Percentiles rank a stretch among this genome's conserved stretches.
phyloP scores from a whole-genome alignment of 768 basidiomycete genomes.

The Leccinum obscurum region DNA sequence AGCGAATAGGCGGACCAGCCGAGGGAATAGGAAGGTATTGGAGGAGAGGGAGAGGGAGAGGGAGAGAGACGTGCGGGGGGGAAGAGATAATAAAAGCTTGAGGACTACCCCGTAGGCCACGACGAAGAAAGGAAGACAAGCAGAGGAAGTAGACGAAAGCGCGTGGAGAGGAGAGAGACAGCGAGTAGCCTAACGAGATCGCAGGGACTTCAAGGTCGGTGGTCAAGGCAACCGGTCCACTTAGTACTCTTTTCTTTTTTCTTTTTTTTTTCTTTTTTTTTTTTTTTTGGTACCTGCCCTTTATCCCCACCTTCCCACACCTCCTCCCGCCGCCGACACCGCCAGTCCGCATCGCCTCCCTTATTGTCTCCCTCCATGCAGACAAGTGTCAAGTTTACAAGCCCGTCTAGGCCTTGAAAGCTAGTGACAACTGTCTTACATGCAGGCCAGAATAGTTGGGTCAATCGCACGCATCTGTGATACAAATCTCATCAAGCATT shows the following conservation, averaged over 20 bases:
- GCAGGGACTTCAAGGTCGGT: constrained; percentile 40
- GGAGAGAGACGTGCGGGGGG: background rate
- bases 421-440: too few species aligned
- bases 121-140: constrained; percentile 19
- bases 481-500: background rate
- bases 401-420: too few species aligned
- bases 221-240: constrained; percentile 51
- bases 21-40: constrained; percentile 13
- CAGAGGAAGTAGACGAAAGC: constrained; percentile 21
- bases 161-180: constrained; percentile 15
- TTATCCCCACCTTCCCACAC: constrained; percentile 22
- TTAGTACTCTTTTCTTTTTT: background rate
- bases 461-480: too few species aligned
- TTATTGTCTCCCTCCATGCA: too few species aligned
- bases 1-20: constrained; percentile 60
- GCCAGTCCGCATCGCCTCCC: too few species aligned
- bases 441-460: too few species aligned
- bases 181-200: constrained; percentile 32
- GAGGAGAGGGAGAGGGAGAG: background rate
- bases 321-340: background rate
- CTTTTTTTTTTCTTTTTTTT: background rate
- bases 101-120: constrained; percentile 27
- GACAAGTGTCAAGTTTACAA: too few species aligned
- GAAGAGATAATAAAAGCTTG: constrained; percentile 10
- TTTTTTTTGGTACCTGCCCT: constrained; percentile 16